phyloP scores from a whole-genome alignment of 2,329 filamentous ascomycete genomes.

The Diaporthe australafricana region DNA sequence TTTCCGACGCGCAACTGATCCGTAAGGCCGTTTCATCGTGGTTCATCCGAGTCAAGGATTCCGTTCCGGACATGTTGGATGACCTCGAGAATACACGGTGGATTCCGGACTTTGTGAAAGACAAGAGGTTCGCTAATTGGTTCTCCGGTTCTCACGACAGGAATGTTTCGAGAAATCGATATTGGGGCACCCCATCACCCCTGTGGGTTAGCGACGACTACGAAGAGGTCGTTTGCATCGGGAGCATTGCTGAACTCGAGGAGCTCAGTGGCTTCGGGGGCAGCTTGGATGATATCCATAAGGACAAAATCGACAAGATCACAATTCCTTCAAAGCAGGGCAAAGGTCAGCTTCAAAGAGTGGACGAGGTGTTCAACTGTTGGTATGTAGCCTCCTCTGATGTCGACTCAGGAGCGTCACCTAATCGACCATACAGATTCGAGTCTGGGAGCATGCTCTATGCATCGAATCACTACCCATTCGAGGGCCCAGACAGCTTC shows the following conservation, averaged over 20 bases:
- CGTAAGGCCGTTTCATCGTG: conserved; percentile 92
- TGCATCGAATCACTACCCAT: conserved; percentile 89
- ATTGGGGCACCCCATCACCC: conserved; percentile 94
- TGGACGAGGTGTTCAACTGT: conserved; percentile 93
- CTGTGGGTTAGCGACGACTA: conserved; percentile 91
- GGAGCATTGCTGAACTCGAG: conserved; percentile 85
- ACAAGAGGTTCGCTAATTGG: conserved; percentile 91
- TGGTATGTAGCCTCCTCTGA: conserved; percentile 55
- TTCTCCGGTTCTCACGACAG: conserved; percentile 90
- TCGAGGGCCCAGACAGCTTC: conserved; percentile 86
- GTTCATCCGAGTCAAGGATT: conserved; percentile 89
- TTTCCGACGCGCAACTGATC: conserved; percentile 94
- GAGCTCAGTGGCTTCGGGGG: conserved; percentile 85
- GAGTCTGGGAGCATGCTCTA: conserved; percentile 97
- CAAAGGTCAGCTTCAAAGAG: conserved; percentile 81
- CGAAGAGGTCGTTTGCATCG: conserved; percentile 87
- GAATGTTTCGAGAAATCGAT: conserved; percentile 93
- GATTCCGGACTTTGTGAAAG: conserved; percentile 91
- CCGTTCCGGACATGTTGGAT: conserved; percentile 86
- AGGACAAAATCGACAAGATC: conserved; percentile 92
- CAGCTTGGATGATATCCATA: conserved; percentile 85
- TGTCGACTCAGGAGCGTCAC: background rate
- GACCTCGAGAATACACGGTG: conserved; percentile 91
- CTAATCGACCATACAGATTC: conserved; percentile 62
- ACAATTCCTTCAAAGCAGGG: conserved; percentile 91